A percentile compares a stretch with the other conserved stretches of the same genome.
phyloP scores from a whole-genome alignment of 345 rosid species.

The Hibiscus tridactylites region DNA sequence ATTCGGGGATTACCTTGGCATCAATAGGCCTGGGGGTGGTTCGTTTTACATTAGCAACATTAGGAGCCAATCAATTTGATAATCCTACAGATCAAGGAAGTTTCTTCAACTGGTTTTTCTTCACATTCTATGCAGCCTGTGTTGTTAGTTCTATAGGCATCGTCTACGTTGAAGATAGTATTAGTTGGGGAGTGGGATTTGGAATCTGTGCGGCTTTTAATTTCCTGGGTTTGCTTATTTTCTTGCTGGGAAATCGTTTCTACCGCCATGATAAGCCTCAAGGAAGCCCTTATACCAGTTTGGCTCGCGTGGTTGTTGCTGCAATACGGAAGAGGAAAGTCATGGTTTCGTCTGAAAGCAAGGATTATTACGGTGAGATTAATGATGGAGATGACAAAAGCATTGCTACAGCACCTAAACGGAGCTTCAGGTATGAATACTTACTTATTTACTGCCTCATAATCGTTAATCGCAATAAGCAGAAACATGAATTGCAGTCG shows the following conservation, averaged over 20 bases:
- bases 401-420: not conserved
- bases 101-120: constrained; percentile 23
- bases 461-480: no score
- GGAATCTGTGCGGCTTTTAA: constrained; percentile 9
- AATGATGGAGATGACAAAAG: not conserved
- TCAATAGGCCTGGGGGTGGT: constrained; percentile 13
- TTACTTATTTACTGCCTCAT: no score
- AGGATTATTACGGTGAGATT: constrained; percentile 10
- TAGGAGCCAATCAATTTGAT: constrained; percentile 20
- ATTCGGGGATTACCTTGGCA: constrained; percentile 1
- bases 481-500: no score
- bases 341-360: not conserved
- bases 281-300: constrained; percentile 14
- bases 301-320: constrained; percentile 17
- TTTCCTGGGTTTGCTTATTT: constrained; percentile 1
- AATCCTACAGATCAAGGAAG: constrained; percentile 4
- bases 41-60: constrained; percentile 17
- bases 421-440: constrained; percentile 22
- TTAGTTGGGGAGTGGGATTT: constrained; percentile 24
- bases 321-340: constrained; percentile 13
- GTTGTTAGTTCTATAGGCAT: constrained; percentile 2
- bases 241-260: constrained; percentile 7
- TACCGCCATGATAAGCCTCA: constrained; percentile 10
- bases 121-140: not conserved
- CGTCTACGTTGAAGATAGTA: constrained; percentile 15